phyloP scores from a whole-genome alignment of 1,139 yeast genomes.

The Suhomyces chickasaworum region DNA sequence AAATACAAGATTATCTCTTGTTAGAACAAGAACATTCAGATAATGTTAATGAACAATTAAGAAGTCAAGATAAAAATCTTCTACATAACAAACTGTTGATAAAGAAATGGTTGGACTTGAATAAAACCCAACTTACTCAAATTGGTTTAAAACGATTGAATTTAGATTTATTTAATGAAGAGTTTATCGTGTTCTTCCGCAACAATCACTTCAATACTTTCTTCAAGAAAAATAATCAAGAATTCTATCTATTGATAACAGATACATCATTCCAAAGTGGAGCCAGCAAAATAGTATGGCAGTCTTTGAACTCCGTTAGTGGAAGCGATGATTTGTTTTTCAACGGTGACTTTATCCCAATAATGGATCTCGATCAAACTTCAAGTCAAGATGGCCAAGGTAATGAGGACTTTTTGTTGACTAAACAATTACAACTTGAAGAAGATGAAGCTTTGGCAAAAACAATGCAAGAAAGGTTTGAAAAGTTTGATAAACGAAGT shows the following conservation, averaged over 20 bases:
- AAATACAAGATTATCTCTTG: conserved; percentile 45
- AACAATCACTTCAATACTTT: conserved; percentile 84
- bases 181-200: conserved; percentile 69
- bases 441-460: conserved; percentile 62
- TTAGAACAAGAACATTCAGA: conserved; percentile 12
- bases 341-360: conserved; percentile 58
- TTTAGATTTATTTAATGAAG: conserved; percentile 38
- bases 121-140: conserved; percentile 71
- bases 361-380: conserved; percentile 28
- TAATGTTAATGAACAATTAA: conserved; percentile 12
- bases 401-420: conserved; percentile 50
- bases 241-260: conserved; percentile 65
- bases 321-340: conserved; percentile 71
- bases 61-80: conserved; percentile 12
- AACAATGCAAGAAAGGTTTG: conserved; percentile 38
- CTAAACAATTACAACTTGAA: conserved; percentile 58
- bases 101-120: conserved; percentile 47
- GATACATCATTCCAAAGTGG: conserved; percentile 61
- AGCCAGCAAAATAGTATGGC: conserved; percentile 68
- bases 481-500: conserved; percentile 20
- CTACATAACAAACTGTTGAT: conserved; percentile 23
- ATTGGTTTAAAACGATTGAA: conserved; percentile 56
- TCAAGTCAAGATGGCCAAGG: conserved; percentile 19
- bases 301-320: conserved; percentile 61
- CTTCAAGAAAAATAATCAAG: conserved; percentile 51